Evolutionary conservation across 192 early-diverging fungal genomes (phyloP).

Genomic region (Coemansia sp.): DNA sequence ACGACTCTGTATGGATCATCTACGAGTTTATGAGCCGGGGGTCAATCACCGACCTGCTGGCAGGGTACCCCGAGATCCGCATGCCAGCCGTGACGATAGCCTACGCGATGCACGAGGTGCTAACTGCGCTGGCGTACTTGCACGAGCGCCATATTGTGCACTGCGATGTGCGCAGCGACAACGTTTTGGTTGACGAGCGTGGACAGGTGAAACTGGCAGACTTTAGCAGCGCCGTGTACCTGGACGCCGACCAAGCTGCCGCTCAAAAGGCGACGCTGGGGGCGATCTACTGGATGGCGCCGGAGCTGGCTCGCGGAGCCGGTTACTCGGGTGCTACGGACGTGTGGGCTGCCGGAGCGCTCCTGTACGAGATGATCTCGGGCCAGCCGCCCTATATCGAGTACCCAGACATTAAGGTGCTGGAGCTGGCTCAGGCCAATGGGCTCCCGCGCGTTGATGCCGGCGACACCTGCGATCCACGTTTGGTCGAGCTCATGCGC

Average conservation of each 20-base stretch:
- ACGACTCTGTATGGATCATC: conserved; percentile 56
- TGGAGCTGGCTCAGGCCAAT: conserved; percentile 48
- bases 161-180: conserved; percentile 57
- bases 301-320: conserved; percentile 51
- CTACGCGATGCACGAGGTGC: conserved; percentile 46
- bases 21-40: conserved; percentile 58
- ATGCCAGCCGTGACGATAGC: conserved; percentile 44
- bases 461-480: conserved; percentile 25
- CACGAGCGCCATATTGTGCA: conserved; percentile 52
- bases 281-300: conserved; percentile 57
- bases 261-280: conserved; percentile 47
- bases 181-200: conserved; percentile 51
- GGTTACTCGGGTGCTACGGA: conserved; percentile 45
- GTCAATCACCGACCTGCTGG: conserved; percentile 53
- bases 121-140: conserved; percentile 53
- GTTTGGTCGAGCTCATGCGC: conserved; percentile 38
- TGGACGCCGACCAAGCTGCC: conserved; percentile 38
- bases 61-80: conserved; percentile 48
- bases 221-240: conserved; percentile 50
- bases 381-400: conserved; percentile 57
- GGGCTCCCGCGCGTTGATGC: conserved; percentile 38
- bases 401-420: conserved; percentile 52
- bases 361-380: conserved; percentile 54
- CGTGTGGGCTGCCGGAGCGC: conserved; percentile 53
- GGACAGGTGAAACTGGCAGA: conserved; percentile 70